These are phyloP conservation scores for Gnomoniopsis sp. DNA, from an alignment of 2,329 filamentous ascomycete species.

Conservation along the genomic window DNA sequence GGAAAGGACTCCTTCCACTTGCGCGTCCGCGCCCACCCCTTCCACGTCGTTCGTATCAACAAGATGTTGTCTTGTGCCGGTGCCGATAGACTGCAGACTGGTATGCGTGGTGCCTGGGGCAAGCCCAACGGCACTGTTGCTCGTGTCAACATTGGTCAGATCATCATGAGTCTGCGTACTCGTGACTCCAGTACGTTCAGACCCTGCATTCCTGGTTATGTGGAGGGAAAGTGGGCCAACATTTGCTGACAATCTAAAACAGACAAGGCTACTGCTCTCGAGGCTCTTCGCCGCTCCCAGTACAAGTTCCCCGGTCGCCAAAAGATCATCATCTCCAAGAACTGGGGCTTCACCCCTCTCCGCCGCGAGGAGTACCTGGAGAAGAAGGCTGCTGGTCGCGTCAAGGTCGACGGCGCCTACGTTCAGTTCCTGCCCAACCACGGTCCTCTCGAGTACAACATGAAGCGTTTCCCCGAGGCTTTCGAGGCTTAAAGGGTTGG, in stretches of 20 bases:
- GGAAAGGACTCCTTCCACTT: conserved; percentile 75
- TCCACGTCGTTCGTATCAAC: conserved; percentile 99
- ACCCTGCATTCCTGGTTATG: neutral
- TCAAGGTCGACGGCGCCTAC: conserved; percentile 98
- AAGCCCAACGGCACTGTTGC: conserved; percentile 99
- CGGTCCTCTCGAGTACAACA: conserved; percentile 80
- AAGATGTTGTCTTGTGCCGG: conserved; percentile 99
- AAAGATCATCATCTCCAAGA: conserved; percentile 99
- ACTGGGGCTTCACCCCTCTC: conserved; percentile 99
- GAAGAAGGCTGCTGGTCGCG: conserved; percentile 87
- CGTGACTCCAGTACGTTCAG: conserved; percentile 78
- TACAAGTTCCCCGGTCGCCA: conserved; percentile 99
- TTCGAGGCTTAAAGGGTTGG: conserved; percentile 57
- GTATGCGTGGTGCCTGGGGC: conserved; percentile 99
- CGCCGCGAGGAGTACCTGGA: conserved; percentile 96
- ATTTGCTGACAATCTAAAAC: conserved; percentile 25
- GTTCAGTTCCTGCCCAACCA: conserved; percentile 98
- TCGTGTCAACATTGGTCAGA: conserved; percentile 99
- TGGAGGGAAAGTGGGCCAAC: neutral
- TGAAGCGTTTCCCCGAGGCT: conserved; percentile 91
- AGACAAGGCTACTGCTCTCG: conserved; percentile 90
- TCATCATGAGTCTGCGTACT: conserved; percentile 94
- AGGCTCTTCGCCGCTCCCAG: conserved; percentile 98
- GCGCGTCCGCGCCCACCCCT: conserved; percentile 87
- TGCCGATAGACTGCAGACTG: conserved; percentile 99